Evolutionary conservation across 2,329 filamentous ascomycete species (phyloP), one percentile per base, ranked within the genome.

Genomic region (Raffaelea albimanens): DNA sequence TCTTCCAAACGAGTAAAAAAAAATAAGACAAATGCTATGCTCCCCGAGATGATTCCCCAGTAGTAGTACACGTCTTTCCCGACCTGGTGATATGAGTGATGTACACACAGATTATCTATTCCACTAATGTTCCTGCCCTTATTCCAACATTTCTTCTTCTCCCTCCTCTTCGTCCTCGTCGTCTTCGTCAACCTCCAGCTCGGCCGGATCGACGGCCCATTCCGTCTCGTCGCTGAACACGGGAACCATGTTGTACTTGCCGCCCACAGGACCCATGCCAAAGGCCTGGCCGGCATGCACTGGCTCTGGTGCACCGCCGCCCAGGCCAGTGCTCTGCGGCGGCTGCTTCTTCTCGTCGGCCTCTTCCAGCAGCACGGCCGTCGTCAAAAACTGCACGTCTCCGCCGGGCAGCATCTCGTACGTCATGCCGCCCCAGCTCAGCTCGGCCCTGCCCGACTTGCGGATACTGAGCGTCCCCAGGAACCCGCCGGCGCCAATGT

Each of bases 221-320:
- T 78, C 75, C 47, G 75, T 68, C 55, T 77, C 75, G 44, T 79
- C 76, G 34, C 69, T 71, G 67, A 75, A 82, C 40, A 73, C 68
- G 8, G 78, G 78, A 22, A 75, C 76, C 18, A 80, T 64, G 18
- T 78, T 71, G 59, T 82, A 82, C 51, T 76, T 75, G 44, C 77
- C 78, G 67, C 77, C 74, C 50, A 83, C 72, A 57, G 75, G 73
- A 43, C 80, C 80, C 76, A 83, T 80, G 42, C 76, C 76, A 48
- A 75, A 72, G 25, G 75, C 75, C 43, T 69, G 68, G 18, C 77
- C 78, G 38, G 68, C 62, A 29, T 29, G 25, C 23, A 66, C 46
- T n/a, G 64, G 61, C 7, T 9, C 16, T 18, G 3, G 2, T 21
- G 5, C 13, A n/a, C 38, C 2, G 20, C 16, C 7, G 14, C 13